Base-by-base conservation (phyloP, 257 asterid genomes). In the Scutellaria barbata region DNA sequence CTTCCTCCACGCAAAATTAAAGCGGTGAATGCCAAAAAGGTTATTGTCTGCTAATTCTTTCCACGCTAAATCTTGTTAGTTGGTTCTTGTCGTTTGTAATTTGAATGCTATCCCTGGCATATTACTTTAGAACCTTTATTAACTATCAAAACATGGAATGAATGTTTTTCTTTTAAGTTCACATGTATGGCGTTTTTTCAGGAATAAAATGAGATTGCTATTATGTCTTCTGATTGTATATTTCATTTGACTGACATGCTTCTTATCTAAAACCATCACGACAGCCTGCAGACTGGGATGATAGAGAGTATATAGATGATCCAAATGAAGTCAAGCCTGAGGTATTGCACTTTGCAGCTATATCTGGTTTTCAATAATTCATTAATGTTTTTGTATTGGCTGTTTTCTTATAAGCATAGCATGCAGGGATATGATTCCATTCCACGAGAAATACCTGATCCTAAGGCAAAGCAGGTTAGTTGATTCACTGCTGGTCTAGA, bases 261-360 rank as follows among this genome's bases (percentile, higher is more conserved):
- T 76, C 46, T 55, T 53, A 33, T 30, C 43, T 62, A 7, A 56
- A 77, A 80, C 68, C 51, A 51, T 55, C 13, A 10, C 59, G 68
- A 74, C 86, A 92, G 98, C 98, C 98, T 67, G 93, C 89, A 3
- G 97, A 92, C 79, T 92, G 98, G 98, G 98, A 92, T 30, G 98
- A 92, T 37, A 79, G 91, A 75, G 98, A 92, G 80, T 90, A 92
- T 66, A 88, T 92, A 57, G 87, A 89, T 57, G 96, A 92, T 82
- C 98, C 96, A 63, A 79, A 86, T 78, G 85, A 74, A 35, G 88
- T 83, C 69, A 89, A 92, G 77, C 98, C 98, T 46, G 83, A 83
- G 98, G 98, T 89, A 81, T 47, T 71, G 53, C 72, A 50, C 25
- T 76, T 60, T 51, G 71, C 50, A 43, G 77, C 68, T 54, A 10